These are phyloP conservation scores for Thielaviopsis punctulata DNA, from an alignment of 2,329 filamentous ascomycete species.

Conservation along the genomic window DNA sequence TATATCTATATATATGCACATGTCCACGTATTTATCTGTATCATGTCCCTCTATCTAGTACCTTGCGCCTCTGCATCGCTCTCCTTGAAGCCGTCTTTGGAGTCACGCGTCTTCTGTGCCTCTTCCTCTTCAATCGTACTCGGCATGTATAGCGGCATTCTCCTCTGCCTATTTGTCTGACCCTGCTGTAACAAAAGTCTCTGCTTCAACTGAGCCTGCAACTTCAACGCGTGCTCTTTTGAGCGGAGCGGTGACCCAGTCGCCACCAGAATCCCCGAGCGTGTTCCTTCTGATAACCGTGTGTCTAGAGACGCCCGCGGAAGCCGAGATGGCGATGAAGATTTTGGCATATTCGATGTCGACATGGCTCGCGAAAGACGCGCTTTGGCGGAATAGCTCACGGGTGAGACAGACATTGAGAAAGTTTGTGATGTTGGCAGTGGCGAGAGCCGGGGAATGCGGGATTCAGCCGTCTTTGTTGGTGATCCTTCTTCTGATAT, in stretches of 20 bases:
- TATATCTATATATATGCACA: neutral
- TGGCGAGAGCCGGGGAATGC: constrained; percentile 1
- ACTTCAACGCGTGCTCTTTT: neutral
- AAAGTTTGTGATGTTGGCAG: neutral
- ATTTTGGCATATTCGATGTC: neutral
- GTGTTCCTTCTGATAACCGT: neutral
- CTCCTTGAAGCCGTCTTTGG: no score
- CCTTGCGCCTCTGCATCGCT: no score
- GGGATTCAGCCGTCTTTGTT: neutral
- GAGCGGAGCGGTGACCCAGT: neutral
- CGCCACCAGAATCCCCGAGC: neutral
- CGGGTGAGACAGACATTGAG: neutral
- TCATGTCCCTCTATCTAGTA: neutral
- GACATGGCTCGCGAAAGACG: neutral
- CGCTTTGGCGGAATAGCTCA: neutral
- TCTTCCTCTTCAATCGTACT: neutral
- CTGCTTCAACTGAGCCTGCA: neutral
- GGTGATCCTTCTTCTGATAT: neutral
- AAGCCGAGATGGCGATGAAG: neutral
- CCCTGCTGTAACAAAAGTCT: neutral
- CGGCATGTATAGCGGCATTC: neutral
- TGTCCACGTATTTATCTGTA: neutral
- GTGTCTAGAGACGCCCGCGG: neutral
- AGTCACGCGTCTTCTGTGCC: no score
- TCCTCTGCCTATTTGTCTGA: neutral